phyloP scores from a whole-genome alignment of 768 basidiomycete species.

The Mycena epipterygia region DNA sequence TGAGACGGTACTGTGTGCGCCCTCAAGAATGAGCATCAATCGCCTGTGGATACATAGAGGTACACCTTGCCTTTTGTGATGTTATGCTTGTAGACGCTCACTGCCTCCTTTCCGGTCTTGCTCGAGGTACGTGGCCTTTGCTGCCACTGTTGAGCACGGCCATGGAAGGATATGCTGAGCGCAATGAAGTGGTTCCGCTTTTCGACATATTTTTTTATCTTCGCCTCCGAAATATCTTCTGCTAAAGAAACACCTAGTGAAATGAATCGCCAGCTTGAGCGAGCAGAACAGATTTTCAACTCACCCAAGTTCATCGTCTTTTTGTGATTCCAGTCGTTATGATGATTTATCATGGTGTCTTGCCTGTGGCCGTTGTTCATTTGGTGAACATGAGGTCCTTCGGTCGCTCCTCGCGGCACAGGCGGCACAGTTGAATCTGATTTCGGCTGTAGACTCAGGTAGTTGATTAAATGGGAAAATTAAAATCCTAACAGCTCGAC shows the following conservation, averaged over 20 bases:
- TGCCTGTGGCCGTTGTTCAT: slow-evolving; percentile 33
- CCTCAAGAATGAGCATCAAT: background rate
- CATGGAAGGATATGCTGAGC: background rate
- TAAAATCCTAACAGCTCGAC: no score
- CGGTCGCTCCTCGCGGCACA: no score
- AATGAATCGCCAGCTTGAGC: background rate
- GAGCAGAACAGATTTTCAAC: background rate
- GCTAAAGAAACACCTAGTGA: background rate
- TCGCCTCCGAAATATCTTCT: background rate
- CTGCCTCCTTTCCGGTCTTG: slow-evolving; percentile 4
- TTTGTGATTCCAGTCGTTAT: background rate
- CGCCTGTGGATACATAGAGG: background rate
- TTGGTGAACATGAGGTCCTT: slow-evolving; percentile 36
- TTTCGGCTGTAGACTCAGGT: no score
- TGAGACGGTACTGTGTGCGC: background rate
- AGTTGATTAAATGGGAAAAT: no score
- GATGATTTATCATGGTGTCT: slow-evolving; percentile 2
- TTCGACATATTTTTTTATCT: background rate
- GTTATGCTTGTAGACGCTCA: slow-evolving; percentile 9
- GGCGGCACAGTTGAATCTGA: no score
- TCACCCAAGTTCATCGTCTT: background rate
- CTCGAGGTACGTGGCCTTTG: background rate
- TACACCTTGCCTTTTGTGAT: background rate
- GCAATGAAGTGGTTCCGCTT: slow-evolving; percentile 2
- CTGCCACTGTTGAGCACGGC: background rate